Conservation (phyloP, 1,284 basidiomycete genomes). For the Cutaneotrichosporon sp. region DNA sequence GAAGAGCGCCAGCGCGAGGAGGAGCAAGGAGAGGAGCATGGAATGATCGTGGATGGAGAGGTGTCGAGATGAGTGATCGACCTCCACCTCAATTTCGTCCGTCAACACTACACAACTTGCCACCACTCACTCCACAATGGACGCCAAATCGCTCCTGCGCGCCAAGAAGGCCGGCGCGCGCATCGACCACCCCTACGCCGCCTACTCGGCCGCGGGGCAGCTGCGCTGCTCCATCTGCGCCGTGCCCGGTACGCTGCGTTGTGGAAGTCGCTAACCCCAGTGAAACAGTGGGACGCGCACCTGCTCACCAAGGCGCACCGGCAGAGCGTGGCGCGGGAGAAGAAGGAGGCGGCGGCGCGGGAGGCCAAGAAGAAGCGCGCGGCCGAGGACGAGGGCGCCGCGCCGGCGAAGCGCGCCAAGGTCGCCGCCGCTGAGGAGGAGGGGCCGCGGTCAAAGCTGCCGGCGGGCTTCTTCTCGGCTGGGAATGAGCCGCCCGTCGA, state of each 20-base stretch:
- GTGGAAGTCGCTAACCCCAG: conserved; percentile 30
- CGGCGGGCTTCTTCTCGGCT: conserved; percentile 46
- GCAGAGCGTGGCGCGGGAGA: conserved; percentile 45
- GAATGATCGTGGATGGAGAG: neutral
- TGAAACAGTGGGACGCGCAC: conserved; percentile 55
- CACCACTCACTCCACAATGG: conserved; percentile 17
- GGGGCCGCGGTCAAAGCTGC: conserved; percentile 22
- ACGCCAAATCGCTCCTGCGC: conserved; percentile 52
- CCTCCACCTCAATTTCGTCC: neutral
- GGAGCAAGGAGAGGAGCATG: neutral
- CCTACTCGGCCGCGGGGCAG: conserved; percentile 43
- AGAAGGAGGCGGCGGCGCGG: conserved; percentile 29
- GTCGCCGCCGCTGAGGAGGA: conserved; percentile 28
- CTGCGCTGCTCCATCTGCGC: conserved; percentile 52
- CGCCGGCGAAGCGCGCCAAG: conserved; percentile 29
- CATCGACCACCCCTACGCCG: conserved; percentile 49
- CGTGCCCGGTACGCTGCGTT: conserved; percentile 51
- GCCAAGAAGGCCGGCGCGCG: conserved; percentile 51
- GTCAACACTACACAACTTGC: neutral
- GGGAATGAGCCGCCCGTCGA: conserved; percentile 24
- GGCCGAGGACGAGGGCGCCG: conserved; percentile 21
- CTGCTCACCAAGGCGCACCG: conserved; percentile 53
- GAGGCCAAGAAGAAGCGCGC: conserved; percentile 25
- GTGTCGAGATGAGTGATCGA: neutral
- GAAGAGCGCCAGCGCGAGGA: conserved; percentile 3